A percentile compares a stretch with the other conserved stretches of the same genome.
Evolutionary conservation across 495 filamentous ascomycete genomes (phyloP).

Genomic region (Neurospora tetrasperma): DNA sequence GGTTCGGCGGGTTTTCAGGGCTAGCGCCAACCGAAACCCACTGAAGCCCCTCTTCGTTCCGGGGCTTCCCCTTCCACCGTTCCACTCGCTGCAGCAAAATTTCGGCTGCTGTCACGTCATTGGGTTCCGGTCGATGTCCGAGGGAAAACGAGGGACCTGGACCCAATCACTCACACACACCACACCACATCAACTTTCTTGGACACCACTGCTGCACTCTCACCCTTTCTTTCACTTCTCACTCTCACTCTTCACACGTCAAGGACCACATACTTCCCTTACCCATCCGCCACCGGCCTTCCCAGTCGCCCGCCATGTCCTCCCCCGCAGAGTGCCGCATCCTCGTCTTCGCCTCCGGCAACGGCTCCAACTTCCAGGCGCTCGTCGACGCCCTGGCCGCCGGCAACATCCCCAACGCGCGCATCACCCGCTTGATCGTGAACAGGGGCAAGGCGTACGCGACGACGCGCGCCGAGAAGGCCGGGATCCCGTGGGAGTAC

Average conservation of each 20-base stretch:
- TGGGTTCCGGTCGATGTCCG: neutral
- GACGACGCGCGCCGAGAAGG: constrained; percentile 57
- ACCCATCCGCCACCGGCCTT: neutral
- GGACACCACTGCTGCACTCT: neutral
- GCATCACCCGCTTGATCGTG: constrained; percentile 67
- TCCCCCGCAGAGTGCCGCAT: constrained; percentile 21
- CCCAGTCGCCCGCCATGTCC: neutral
- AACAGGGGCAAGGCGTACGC: constrained; percentile 77
- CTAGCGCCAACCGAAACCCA: neutral
- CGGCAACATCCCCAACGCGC: constrained; percentile 44
- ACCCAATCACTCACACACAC: neutral
- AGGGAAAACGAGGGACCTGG: neutral
- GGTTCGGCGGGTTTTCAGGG: neutral
- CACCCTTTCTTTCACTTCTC: neutral
- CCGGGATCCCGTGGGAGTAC: constrained; percentile 69
- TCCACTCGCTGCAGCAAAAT: neutral
- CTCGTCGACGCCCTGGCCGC: constrained; percentile 63
- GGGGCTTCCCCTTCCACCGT: neutral
- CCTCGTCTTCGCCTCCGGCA: constrained; percentile 49
- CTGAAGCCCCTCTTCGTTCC: neutral
- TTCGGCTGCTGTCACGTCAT: neutral
- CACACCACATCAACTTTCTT: neutral
- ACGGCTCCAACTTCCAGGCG: constrained; percentile 82
- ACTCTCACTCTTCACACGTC: neutral
- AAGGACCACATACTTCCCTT: neutral